phyloP scores from a whole-genome alignment of 768 basidiomycete species.

The Pisolithus orientalis region DNA sequence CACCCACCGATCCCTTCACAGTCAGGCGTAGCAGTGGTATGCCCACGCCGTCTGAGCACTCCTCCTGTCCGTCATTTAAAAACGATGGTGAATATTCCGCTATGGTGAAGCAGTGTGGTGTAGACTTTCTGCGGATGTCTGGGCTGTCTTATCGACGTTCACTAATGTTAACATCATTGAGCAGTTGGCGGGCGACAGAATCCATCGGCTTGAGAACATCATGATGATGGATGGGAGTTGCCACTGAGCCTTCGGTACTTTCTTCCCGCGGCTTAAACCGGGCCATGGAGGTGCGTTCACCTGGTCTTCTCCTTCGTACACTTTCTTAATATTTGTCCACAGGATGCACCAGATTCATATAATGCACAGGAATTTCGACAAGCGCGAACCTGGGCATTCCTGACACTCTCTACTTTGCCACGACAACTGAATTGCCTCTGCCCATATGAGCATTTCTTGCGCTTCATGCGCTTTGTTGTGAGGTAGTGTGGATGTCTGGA shows the following conservation, averaged over 20 bases:
- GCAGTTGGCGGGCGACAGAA: slow-evolving; percentile 20
- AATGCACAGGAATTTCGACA: background rate
- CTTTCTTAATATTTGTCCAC: background rate
- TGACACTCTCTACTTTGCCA: background rate
- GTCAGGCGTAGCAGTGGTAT: slow-evolving; percentile 9
- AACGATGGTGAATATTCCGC: background rate
- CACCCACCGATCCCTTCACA: background rate
- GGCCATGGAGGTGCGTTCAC: background rate
- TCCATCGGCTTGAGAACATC: slow-evolving; percentile 20
- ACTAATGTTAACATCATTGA: slow-evolving; percentile 4
- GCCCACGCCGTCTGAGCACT: slow-evolving; percentile 11
- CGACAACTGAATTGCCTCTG: slow-evolving; percentile 12
- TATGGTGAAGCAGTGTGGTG: slow-evolving; percentile 3
- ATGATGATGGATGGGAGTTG: slow-evolving; percentile 1
- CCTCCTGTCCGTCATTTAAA: slow-evolving; percentile 16
- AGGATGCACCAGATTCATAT: background rate
- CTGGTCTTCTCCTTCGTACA: background rate
- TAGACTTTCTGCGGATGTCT: slow-evolving; percentile 7
- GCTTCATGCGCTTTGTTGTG: slow-evolving; percentile 9
- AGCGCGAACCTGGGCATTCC: background rate
- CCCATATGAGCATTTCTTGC: slow-evolving; percentile 21
- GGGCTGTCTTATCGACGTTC: slow-evolving; percentile 15
- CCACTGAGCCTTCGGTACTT: background rate
- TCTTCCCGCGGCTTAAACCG: background rate
- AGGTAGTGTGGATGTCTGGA: slow-evolving; percentile 11